Conservation (phyloP, 2,329 filamentous ascomycete species). For the Trichophyton schoenleinii region DNA sequence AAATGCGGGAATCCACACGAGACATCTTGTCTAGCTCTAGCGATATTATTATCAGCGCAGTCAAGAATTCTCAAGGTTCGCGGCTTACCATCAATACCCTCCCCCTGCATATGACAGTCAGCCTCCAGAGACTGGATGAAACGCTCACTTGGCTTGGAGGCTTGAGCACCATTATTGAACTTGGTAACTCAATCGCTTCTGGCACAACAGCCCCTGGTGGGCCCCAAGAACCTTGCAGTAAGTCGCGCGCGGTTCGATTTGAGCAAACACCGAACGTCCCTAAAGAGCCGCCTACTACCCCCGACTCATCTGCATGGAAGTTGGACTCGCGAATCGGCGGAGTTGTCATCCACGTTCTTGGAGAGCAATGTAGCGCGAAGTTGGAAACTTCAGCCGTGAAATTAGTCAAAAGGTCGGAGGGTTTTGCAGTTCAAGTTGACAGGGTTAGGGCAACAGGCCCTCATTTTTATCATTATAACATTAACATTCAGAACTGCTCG, state of each 20-base stretch:
- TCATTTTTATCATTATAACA: constrained; percentile 38
- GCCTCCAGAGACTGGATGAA: constrained; percentile 72
- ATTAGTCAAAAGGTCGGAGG: constrained; percentile 59
- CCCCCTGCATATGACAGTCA: constrained; percentile 61
- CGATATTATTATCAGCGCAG: constrained; percentile 30
- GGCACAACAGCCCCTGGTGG: constrained; percentile 43
- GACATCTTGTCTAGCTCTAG: constrained; percentile 27
- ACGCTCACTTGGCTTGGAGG: constrained; percentile 82
- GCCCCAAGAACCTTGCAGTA: constrained; percentile 21
- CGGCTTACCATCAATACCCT: constrained; percentile 57
- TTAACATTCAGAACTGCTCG: constrained; percentile 30
- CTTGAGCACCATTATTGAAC: constrained; percentile 76
- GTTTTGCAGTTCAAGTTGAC: constrained; percentile 60
- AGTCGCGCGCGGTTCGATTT: constrained; percentile 45
- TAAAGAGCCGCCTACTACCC: neutral
- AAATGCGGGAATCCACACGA: constrained; percentile 35
- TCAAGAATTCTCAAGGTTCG: constrained; percentile 20
- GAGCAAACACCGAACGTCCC: constrained; percentile 10
- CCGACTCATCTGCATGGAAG: constrained; percentile 37
- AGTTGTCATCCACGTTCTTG: constrained; percentile 60
- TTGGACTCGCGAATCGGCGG: constrained; percentile 66
- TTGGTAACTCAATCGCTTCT: constrained; percentile 72
- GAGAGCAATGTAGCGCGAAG: constrained; percentile 60
- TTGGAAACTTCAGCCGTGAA: constrained; percentile 74
- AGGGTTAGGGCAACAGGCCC: constrained; percentile 65